These are phyloP conservation scores for Ustilago crameri DNA, from an alignment of 1,284 basidiomycete genomes.

Conservation along the genomic window DNA sequence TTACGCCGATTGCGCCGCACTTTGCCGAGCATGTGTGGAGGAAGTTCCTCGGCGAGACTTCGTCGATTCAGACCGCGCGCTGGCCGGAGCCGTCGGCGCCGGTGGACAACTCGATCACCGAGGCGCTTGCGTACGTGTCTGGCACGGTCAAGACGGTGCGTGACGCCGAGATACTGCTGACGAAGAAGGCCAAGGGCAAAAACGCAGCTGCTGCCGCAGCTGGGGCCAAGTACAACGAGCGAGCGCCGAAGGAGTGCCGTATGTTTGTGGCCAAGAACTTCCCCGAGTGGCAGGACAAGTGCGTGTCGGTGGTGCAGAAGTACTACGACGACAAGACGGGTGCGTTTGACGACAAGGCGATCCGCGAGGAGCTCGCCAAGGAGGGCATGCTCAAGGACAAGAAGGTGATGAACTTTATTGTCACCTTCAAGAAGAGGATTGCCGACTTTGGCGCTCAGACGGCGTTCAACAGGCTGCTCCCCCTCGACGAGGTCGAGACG, in stretches of 20 bases:
- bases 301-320: slow-evolving; percentile 80
- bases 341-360: slow-evolving; percentile 84
- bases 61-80: slow-evolving; percentile 82
- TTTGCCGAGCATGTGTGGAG: slow-evolving; percentile 91
- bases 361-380: slow-evolving; percentile 77
- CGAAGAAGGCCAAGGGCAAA: slow-evolving; percentile 60
- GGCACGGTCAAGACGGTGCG: slow-evolving; percentile 87
- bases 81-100: slow-evolving; percentile 77
- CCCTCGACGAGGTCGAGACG: slow-evolving; percentile 86
- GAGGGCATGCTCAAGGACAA: slow-evolving; percentile 95
- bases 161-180: slow-evolving; percentile 77
- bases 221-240: slow-evolving; percentile 60
- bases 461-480: slow-evolving; percentile 86
- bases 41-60: slow-evolving; percentile 77
- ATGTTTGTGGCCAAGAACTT: slow-evolving; percentile 90
- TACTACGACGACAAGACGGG: slow-evolving; percentile 75
- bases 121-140: slow-evolving; percentile 80
- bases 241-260: slow-evolving; percentile 78
- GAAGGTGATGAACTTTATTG: slow-evolving; percentile 92
- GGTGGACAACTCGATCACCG: slow-evolving; percentile 72
- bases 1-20: slow-evolving; percentile 91
- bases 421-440: slow-evolving; percentile 91
- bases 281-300: slow-evolving; percentile 91
- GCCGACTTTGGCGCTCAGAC: slow-evolving; percentile 79
- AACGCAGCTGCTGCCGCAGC: slow-evolving; percentile 20